Evolutionary conservation across 1,284 basidiomycete species (phyloP).

Genomic region (Ganoderma sinense): DNA sequence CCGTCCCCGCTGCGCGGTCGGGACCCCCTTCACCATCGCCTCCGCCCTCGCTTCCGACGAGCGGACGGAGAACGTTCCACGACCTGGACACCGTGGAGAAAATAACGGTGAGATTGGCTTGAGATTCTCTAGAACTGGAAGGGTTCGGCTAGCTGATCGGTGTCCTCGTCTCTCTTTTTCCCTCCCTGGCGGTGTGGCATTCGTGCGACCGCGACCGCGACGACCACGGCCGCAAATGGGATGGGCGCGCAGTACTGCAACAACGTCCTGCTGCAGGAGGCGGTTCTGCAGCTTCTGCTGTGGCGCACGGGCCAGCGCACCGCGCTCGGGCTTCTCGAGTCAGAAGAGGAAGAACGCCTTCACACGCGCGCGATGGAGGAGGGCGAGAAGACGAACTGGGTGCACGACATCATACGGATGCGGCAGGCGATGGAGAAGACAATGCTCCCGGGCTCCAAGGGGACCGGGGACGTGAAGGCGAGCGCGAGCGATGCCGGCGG

Average conservation of each 20-base stretch:
- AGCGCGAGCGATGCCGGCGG: constrained; percentile 15
- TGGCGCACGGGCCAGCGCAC: constrained; percentile 70
- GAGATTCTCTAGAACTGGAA: constrained; percentile 8
- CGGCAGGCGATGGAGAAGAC: constrained; percentile 35
- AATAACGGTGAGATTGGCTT: constrained; percentile 53
- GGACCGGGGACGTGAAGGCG: constrained; percentile 7
- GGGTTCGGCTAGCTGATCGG: constrained; percentile 17
- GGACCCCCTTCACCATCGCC: constrained; percentile 1
- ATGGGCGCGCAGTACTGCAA: constrained; percentile 63
- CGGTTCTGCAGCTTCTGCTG: constrained; percentile 70
- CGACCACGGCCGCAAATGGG: not conserved
- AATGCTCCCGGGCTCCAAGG: constrained; percentile 32
- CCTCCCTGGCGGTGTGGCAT: not conserved
- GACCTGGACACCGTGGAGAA: constrained; percentile 60
- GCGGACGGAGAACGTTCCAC: constrained; percentile 41
- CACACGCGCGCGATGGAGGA: constrained; percentile 56
- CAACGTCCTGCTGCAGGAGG: constrained; percentile 73
- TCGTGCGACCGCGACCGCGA: not conserved
- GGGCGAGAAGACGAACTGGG: constrained; percentile 67
- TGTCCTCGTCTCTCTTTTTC: not conserved
- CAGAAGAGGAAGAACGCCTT: constrained; percentile 61
- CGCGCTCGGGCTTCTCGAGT: constrained; percentile 52
- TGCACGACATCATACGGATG: constrained; percentile 61
- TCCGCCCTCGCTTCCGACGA: not conserved
- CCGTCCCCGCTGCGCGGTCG: constrained; percentile 12